These are phyloP conservation scores for Colletotrichum orbiculare DNA, from an alignment of 2,329 filamentous ascomycete species.

Conservation along the genomic window DNA sequence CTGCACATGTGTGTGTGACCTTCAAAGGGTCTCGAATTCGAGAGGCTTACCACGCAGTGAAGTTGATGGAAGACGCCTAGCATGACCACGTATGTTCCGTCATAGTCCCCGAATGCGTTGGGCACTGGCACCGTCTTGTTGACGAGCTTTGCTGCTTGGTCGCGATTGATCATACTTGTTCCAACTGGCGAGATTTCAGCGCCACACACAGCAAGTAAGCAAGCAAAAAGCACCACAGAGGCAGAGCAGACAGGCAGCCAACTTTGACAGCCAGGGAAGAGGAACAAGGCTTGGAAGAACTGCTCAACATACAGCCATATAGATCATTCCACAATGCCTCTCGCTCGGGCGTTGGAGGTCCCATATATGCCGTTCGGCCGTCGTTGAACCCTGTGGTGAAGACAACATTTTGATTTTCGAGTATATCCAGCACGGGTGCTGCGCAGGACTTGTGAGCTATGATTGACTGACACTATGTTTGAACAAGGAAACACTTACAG, in stretches of 20 bases:
- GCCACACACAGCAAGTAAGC: neutral
- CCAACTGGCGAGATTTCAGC: neutral
- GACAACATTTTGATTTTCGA: neutral
- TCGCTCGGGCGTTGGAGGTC: neutral
- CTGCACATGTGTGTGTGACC: neutral
- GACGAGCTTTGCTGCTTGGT: constrained; percentile 1
- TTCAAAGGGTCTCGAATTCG: neutral
- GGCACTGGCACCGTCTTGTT: constrained; percentile 3
- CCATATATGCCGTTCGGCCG: constrained; percentile 6
- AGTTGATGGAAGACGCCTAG: constrained; percentile 7
- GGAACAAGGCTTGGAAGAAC: too few relatives aligned
- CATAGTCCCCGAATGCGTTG: neutral
- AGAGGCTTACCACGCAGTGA: neutral
- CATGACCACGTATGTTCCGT: constrained; percentile 5
- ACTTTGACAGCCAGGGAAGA: neutral
- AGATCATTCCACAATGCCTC: constrained; percentile 7
- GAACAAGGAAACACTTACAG: neutral
- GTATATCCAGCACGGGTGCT: neutral
- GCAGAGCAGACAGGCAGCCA: too few relatives aligned
- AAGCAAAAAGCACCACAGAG: too few relatives aligned
- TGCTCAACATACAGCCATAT: neutral
- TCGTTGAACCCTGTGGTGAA: neutral
- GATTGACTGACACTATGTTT: neutral
- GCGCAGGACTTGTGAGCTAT: neutral
- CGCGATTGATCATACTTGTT: constrained; percentile 9